Evolutionary conservation across 345 rosid species (phyloP).

Genomic region (Melaleuca quinquenervia): DNA sequence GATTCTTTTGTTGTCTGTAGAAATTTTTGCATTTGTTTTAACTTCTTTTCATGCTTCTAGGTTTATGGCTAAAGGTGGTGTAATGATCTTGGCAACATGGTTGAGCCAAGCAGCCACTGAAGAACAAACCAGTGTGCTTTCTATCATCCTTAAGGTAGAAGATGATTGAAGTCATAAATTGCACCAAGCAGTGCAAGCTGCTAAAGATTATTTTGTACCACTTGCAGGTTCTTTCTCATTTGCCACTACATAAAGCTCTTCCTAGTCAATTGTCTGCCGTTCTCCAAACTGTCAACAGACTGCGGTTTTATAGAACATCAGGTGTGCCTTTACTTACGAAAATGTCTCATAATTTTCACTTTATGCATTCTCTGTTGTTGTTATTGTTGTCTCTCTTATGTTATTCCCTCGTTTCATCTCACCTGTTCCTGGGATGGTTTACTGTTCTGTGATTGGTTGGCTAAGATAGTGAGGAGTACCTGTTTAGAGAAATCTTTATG

Average conservation of each 20-base stretch:
- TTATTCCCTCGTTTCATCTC: neutral
- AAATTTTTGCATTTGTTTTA: neutral
- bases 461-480: neutral
- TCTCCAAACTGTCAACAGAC: constrained; percentile 74
- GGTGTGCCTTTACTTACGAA: constrained; percentile 43
- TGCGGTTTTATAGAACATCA: constrained; percentile 72
- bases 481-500: neutral
- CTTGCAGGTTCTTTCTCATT: constrained; percentile 74
- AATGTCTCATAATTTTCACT: neutral
- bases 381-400: neutral
- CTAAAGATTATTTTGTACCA: neutral
- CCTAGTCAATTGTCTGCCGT: constrained; percentile 92
- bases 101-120: constrained; percentile 77
- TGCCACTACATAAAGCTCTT: constrained; percentile 80
- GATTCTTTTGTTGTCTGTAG: neutral
- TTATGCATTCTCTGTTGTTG: neutral
- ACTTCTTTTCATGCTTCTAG: constrained; percentile 27
- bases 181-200: neutral
- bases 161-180: neutral
- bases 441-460: neutral
- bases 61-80: constrained; percentile 87
- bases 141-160: constrained; percentile 56
- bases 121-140: constrained; percentile 79
- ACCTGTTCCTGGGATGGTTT: neutral
- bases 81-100: constrained; percentile 92